Evolutionary conservation across 2,329 filamentous ascomycete species (phyloP).

Genomic region (Scedosporium apiospermum): DNA sequence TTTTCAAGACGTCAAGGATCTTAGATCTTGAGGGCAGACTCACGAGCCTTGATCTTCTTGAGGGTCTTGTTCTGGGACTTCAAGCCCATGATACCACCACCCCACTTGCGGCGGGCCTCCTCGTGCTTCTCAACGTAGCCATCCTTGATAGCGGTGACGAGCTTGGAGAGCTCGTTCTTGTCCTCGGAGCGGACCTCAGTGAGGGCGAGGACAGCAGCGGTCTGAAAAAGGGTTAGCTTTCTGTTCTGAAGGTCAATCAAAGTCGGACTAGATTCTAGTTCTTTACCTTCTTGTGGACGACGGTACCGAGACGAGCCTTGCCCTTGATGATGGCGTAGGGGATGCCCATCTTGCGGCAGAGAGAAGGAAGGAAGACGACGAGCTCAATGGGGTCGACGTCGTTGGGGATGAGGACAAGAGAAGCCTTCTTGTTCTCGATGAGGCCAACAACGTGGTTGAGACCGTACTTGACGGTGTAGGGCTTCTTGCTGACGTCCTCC

Average conservation of each 20-base stretch:
- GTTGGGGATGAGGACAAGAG: slow-evolving; percentile 96
- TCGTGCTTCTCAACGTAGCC: slow-evolving; percentile 96
- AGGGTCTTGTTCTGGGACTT: slow-evolving; percentile 72
- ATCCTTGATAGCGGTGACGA: slow-evolving; percentile 93
- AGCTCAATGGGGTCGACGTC: slow-evolving; percentile 99
- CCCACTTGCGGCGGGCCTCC: slow-evolving; percentile 86
- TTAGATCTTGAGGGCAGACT: slow-evolving; percentile 97
- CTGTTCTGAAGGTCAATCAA: slow-evolving; percentile 15
- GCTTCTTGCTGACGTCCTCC: slow-evolving; percentile 99
- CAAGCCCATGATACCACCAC: slow-evolving; percentile 97
- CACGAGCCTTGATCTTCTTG: slow-evolving; percentile 92
- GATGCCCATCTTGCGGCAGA: slow-evolving; percentile 99
- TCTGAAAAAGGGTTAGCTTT: slow-evolving; percentile 45
- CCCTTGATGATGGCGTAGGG: slow-evolving; percentile 99
- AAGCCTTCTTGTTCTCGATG: slow-evolving; percentile 99
- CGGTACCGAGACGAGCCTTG: slow-evolving; percentile 97
- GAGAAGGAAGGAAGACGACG: slow-evolving; percentile 96
- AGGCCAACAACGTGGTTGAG: slow-evolving; percentile 98
- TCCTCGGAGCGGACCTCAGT: slow-evolving; percentile 97
- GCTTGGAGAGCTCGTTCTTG: slow-evolving; percentile 96
- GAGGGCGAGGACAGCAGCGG: slow-evolving; percentile 86
- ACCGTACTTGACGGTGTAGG: slow-evolving; percentile 98
- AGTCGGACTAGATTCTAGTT: not conserved
- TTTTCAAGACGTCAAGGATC: slow-evolving; percentile 5
- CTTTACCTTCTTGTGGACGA: slow-evolving; percentile 96